Evolutionary conservation across 1,284 basidiomycete genomes (phyloP).

Genomic region (Fomitiporia mediterranea): DNA sequence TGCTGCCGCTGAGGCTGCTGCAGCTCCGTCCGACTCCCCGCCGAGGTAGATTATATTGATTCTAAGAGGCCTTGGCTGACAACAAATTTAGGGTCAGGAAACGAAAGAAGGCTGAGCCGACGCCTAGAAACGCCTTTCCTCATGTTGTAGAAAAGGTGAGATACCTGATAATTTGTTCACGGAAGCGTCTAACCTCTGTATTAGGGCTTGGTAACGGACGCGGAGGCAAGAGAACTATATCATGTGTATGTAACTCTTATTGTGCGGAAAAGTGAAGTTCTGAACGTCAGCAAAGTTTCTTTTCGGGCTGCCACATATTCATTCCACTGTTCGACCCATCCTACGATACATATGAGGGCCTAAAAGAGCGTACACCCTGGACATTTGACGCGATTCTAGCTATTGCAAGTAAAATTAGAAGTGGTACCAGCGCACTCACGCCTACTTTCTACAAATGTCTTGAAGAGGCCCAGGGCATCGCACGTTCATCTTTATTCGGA

Average conservation of each 20-base stretch:
- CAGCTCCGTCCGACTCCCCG: slow-evolving; percentile 48
- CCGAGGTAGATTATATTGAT: slow-evolving; percentile 39
- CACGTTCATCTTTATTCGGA: slow-evolving; percentile 86
- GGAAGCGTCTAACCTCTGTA: slow-evolving; percentile 14
- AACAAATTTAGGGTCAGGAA: slow-evolving; percentile 66
- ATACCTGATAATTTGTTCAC: background rate
- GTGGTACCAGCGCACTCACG: slow-evolving; percentile 80
- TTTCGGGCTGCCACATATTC: slow-evolving; percentile 92
- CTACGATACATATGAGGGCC: slow-evolving; percentile 87
- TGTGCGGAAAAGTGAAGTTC: slow-evolving; percentile 2
- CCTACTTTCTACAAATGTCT: slow-evolving; percentile 86
- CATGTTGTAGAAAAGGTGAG: slow-evolving; percentile 77
- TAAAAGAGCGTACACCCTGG: slow-evolving; percentile 88
- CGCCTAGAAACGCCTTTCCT: slow-evolving; percentile 79
- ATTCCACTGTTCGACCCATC: slow-evolving; percentile 88
- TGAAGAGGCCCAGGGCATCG: slow-evolving; percentile 92
- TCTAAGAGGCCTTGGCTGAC: slow-evolving; percentile 6
- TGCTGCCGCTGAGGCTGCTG: slow-evolving; percentile 88
- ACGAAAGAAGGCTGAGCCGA: slow-evolving; percentile 82
- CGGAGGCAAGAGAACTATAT: slow-evolving; percentile 75
- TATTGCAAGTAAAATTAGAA: slow-evolving; percentile 86
- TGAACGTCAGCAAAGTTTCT: slow-evolving; percentile 62
- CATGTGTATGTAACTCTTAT: slow-evolving; percentile 55
- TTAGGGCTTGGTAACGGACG: slow-evolving; percentile 72
- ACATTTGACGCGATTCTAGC: slow-evolving; percentile 89